Base-by-base conservation (phyloP, 768 basidiomycete genomes). In the Leccinum obscurum region DNA sequence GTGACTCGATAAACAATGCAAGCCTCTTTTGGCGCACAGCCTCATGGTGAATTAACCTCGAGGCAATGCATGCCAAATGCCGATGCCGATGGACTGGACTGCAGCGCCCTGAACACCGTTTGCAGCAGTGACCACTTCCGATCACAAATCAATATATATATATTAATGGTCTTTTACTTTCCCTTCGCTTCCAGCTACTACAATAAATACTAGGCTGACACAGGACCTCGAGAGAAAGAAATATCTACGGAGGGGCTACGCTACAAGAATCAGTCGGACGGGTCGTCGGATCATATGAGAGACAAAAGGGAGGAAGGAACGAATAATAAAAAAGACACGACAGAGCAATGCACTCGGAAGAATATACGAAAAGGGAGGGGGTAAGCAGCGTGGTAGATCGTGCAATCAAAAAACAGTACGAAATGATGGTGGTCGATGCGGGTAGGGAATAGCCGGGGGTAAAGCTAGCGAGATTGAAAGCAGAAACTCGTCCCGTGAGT, bases 161-260 rank as follows among this genome's bases (percentile, higher is more conserved):
- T 54, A 68, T 63, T 62, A 70, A 57, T 48, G 55, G 50, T 58
- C 54, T 51, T 44, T 51, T 44, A 44, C 28, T 35, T 60, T 62
- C 51, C 54, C 14, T 20, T 61, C 52, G 35, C 44, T 66, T 74
- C 62, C 70, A 34, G 60, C 59, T 61, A 61, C 64, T 41, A 41
- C 15, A 44, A 74, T 74, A 72, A 74, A 72, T 71, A 71, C 34
- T 51, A 55, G 53, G 56, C 37, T 55, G 66, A 62, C 60, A 41
- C 59, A 55, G 56, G 58, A 70, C 70, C 61, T 62, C 68, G 67
- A 64, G 41, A 44, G 11, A 20, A 44, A 20, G n/a, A 20, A 62
- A 62, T 69, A 68, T 72, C 70, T 72, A 49, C 70, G 61, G 66
- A 56, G 61, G 68, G 55, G 68, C 59, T 70, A 70, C 68, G 70